Percentiles rank a stretch among this genome's conserved stretches.
These are phyloP conservation scores for Russula sp. DNA, from an alignment of 768 basidiomycete species.

Conservation along the genomic window DNA sequence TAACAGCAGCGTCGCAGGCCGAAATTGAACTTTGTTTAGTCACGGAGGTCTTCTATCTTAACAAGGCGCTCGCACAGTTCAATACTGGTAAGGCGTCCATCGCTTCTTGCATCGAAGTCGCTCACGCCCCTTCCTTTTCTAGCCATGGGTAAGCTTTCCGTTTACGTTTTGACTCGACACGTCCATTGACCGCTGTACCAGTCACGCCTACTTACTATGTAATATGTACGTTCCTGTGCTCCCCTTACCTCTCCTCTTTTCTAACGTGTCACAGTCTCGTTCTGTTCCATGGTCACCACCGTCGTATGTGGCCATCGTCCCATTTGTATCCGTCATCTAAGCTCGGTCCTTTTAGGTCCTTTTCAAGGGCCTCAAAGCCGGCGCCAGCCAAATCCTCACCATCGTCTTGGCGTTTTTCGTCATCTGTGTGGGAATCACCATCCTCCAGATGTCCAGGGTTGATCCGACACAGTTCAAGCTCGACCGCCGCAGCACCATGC, in stretches of 20 bases:
- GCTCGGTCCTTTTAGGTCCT: constrained; percentile 46
- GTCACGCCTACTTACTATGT: constrained; percentile 88
- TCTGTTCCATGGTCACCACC: constrained; percentile 78
- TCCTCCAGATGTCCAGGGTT: constrained; percentile 93
- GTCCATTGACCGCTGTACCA: constrained; percentile 27
- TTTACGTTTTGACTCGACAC: constrained; percentile 16
- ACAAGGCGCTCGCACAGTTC: constrained; percentile 92
- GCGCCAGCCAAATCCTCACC: constrained; percentile 74
- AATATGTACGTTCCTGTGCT: constrained; percentile 45
- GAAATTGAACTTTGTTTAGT: constrained; percentile 35
- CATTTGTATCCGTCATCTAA: not conserved
- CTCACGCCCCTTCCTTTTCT: constrained; percentile 16
- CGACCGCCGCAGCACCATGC: constrained; percentile 83
- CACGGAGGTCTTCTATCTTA: constrained; percentile 91
- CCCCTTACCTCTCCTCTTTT: constrained; percentile 5
- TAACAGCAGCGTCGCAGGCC: not conserved
- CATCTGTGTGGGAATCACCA: constrained; percentile 87
- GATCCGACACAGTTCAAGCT: constrained; percentile 78
- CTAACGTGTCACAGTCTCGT: constrained; percentile 48
- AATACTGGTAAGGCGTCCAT: constrained; percentile 59
- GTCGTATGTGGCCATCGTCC: constrained; percentile 43
- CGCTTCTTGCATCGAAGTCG: constrained; percentile 3
- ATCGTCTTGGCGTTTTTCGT: constrained; percentile 88
- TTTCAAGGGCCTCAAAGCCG: constrained; percentile 81
- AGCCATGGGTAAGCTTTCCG: constrained; percentile 55